These are phyloP conservation scores for Russula olivacea DNA, from an alignment of 768 basidiomycete species.

Conservation along the genomic window DNA sequence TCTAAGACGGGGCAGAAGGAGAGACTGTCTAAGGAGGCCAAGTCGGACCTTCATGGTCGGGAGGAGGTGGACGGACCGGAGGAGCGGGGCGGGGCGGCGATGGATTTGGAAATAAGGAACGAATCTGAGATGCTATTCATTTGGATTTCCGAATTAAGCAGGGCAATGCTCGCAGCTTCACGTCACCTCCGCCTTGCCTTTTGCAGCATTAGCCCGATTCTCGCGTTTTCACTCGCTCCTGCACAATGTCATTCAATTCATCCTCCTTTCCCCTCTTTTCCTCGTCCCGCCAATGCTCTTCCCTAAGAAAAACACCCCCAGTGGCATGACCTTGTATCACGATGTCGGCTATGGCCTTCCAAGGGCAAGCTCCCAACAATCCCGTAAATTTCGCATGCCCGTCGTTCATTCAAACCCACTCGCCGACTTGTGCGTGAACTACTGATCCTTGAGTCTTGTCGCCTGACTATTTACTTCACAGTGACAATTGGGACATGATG, in stretches of 20 bases:
- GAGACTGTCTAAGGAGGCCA: conserved; percentile 10
- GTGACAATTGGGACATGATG: conserved; percentile 69
- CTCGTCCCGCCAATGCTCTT: background rate
- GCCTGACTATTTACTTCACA: conserved; percentile 27
- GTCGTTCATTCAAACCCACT: conserved; percentile 7
- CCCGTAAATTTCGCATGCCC: conserved; percentile 10
- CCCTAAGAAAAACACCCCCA: background rate
- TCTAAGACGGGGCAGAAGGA: background rate
- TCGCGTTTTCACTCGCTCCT: background rate
- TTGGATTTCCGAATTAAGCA: background rate
- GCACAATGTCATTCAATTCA: background rate
- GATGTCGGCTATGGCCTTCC: conserved; percentile 8
- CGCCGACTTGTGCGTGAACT: conserved; percentile 10
- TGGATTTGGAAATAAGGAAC: background rate
- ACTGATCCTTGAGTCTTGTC: background rate
- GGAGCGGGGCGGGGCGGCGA: background rate
- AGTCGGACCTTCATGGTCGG: conserved; percentile 13
- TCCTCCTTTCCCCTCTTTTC: background rate
- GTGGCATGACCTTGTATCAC: background rate
- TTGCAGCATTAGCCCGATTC: background rate
- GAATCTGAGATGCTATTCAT: background rate
- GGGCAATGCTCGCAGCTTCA: background rate
- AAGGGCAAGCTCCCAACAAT: background rate
- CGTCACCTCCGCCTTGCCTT: conserved; percentile 12
- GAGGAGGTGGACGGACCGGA: background rate